Evolutionary conservation across 768 basidiomycete genomes (phyloP), one percentile per base, ranked within the genome.

Genomic region (Mycena belliarum): DNA sequence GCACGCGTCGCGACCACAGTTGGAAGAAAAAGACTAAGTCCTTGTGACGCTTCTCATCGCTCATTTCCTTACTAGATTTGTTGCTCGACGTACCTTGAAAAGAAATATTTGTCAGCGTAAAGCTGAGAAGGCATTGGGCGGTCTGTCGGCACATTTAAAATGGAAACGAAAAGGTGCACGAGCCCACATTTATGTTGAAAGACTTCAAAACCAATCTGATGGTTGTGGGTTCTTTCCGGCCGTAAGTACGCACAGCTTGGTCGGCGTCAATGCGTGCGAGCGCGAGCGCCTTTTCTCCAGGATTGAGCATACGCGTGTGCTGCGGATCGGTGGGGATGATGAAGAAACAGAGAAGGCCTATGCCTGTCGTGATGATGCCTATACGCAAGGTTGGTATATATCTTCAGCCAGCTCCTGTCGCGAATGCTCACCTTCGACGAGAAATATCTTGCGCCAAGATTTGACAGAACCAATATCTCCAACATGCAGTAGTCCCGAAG

Each of bases 11-110:
- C 69, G 23, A 82, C 68, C 15, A 82, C 78, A 20, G 79, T 78
- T 3, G 80, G 80, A 63, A 79, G 68, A 66, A 79, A 79, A 12
- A 79, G 65, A 49, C 72, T 74, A n/a, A 78, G 57, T 2, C 76
- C 76, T 67, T n/a, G n/a, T n/a, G n/a, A n/a, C n/a, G n/a, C n/a
- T n/a, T n/a, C n/a, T n/a, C n/a, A n/a, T n/a, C n/a, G n/a, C n/a
- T n/a, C n/a, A n/a, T n/a, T n/a, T n/a, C n/a, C n/a, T n/a, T n/a
- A n/a, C n/a, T n/a, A n/a, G n/a, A n/a, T n/a, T n/a, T n/a, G n/a
- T n/a, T n/a, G n/a, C n/a, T n/a, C n/a, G n/a, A n/a, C n/a, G n/a
- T n/a, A n/a, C n/a, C n/a, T n/a, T 78, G 76, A 65, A 78, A 76
- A 1, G 76, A 77, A 15, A 78, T 77, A 49, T 78, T 78, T 29